Evolutionary conservation across 2,329 filamentous ascomycete genomes (phyloP).

Genomic region (Karstenula rhodostoma): DNA sequence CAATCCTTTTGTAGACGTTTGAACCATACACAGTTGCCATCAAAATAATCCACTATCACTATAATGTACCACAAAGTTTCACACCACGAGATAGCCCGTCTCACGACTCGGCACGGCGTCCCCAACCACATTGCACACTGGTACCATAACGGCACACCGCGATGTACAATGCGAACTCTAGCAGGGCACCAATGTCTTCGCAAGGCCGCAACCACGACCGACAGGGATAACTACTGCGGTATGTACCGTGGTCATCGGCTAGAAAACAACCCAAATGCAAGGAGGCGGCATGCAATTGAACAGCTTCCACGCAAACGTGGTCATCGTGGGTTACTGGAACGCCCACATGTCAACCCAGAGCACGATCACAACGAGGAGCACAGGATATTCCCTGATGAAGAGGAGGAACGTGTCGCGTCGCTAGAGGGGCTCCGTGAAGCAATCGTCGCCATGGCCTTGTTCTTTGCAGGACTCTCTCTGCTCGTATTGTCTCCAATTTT

Average conservation of each 20-base stretch:
- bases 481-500: too few species aligned
- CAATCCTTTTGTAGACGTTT: too few species aligned
- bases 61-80: neutral
- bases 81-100: neutral
- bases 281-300: too few species aligned
- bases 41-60: neutral
- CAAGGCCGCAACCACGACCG: neutral
- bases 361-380: too few species aligned
- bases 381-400: too few species aligned
- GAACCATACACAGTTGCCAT: neutral
- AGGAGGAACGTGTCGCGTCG: too few species aligned
- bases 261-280: too few species aligned
- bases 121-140: neutral
- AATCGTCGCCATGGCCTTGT: too few species aligned
- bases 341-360: too few species aligned
- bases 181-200: neutral
- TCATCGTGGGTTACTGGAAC: too few species aligned
- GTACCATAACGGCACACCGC: neutral
- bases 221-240: neutral
- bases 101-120: neutral
- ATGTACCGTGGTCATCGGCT: neutral
- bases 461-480: too few species aligned
- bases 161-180: neutral
- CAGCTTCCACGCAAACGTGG: neutral
- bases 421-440: too few species aligned